These are phyloP conservation scores for Trichoderma breve DNA, from an alignment of 2,329 filamentous ascomycete genomes.

Conservation along the genomic window DNA sequence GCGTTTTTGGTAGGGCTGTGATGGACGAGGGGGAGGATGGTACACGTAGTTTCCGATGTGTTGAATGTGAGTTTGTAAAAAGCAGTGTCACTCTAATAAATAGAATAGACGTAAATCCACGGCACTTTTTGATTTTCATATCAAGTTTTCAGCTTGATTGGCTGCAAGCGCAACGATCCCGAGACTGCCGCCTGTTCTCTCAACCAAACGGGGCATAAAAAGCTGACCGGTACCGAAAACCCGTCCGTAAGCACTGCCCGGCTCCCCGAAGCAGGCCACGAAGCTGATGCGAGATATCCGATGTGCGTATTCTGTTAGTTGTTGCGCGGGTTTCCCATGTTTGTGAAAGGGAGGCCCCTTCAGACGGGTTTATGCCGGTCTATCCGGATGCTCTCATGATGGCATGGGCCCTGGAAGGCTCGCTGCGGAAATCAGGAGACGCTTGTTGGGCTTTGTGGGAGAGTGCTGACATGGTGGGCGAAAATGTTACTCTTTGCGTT, in stretches of 20 bases:
- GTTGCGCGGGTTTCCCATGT: neutral
- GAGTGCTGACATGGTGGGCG: neutral
- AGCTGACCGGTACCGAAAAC: neutral
- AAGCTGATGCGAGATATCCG: neutral
- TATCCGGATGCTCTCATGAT: neutral
- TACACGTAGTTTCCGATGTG: too few relatives aligned
- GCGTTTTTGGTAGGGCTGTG: neutral
- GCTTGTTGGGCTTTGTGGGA: neutral
- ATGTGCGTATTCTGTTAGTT: neutral
- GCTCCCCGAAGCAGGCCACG: neutral
- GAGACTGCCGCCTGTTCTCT: neutral
- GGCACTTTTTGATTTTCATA: neutral
- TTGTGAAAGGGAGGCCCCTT: neutral
- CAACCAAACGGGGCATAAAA: neutral
- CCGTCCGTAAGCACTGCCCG: neutral
- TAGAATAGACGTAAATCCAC: neutral
- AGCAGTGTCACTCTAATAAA: accelerated
- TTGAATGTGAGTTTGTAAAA: neutral
- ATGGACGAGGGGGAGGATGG: neutral
- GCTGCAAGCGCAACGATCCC: neutral
- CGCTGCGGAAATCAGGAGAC: neutral
- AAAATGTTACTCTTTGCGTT: neutral
- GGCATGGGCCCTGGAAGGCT: neutral
- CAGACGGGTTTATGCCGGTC: neutral
- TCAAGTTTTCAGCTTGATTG: neutral